Conservation (phyloP, 345 rosid species). For the Arabidopsis arenosa region DNA sequence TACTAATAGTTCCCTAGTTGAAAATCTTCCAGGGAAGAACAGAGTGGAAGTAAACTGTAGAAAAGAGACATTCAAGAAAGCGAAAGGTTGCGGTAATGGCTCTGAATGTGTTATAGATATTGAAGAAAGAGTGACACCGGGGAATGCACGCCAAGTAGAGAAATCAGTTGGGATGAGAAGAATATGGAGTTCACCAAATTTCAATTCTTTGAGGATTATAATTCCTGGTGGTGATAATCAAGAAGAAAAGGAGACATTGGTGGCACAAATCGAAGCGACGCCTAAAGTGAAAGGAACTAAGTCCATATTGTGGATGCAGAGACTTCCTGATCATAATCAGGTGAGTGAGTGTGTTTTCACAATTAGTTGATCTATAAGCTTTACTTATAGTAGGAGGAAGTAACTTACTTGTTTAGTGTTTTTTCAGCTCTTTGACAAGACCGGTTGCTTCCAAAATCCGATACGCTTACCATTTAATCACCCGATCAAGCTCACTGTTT, state of each 20-base stretch:
- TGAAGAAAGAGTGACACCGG: slow-evolving; percentile 46
- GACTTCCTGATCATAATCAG: slow-evolving; percentile 50
- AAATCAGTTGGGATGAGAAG: slow-evolving; percentile 55
- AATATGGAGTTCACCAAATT: slow-evolving; percentile 68
- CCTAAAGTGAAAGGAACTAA: slow-evolving; percentile 75
- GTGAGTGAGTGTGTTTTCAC: slow-evolving; percentile 40
- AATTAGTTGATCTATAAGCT: slow-evolving; percentile 47
- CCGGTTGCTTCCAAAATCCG: slow-evolving; percentile 58
- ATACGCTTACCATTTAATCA: slow-evolving; percentile 44
- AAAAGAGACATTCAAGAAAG: slow-evolving; percentile 35
- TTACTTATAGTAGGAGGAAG: not conserved
- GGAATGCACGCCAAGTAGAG: slow-evolving; percentile 48
- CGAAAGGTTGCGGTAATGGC: slow-evolving; percentile 34
- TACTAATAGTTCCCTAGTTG: not conserved
- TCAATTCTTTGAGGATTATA: slow-evolving; percentile 63
- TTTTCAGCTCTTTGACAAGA: slow-evolving; percentile 53
- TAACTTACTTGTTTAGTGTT: slow-evolving; percentile 18
- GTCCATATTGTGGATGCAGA: slow-evolving; percentile 57
- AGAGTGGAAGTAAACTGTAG: slow-evolving; percentile 2
- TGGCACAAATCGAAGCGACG: slow-evolving; percentile 57
- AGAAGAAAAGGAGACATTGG: slow-evolving; percentile 41
- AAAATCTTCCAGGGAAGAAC: slow-evolving; percentile 20
- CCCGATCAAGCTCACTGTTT: slow-evolving; percentile 69
- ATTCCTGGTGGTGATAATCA: slow-evolving; percentile 49
- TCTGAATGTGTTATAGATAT: slow-evolving; percentile 46